Base-by-base conservation (phyloP, 2,329 filamentous ascomycete genomes). In the Penicillium freii region DNA sequence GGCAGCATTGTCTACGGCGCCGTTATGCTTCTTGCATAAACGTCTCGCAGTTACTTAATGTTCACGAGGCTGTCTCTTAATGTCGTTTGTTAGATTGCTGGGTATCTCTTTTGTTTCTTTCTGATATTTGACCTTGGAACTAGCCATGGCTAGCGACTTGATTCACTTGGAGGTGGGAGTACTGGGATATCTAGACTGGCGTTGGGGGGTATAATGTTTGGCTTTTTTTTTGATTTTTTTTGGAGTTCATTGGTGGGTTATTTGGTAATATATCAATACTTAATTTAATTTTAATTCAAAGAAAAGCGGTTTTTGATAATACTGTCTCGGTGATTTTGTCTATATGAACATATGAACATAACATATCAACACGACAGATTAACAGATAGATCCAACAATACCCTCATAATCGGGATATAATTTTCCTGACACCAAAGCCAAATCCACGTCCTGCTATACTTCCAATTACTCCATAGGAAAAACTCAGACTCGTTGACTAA, bases 21-120 rank as follows among this genome's bases (percentile, higher is more conserved):
- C 48, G 40, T 61, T 42, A 57, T 71, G 61, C 56, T 69, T 49
- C 54, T 72, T 56, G 69, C 66, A 50, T 72, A 67, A 61, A 43
- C 19, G 52, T 39, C n/a, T 61, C 11, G 42, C 23, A 25, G 15
- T 34, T 25, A 19, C 34, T 55, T 52, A 48, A 59, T 55, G 34
- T 52, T 43, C 44, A 31, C 46, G 31, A 50, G 42, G 19, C 31
- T 64, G 43, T 56, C 36, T 44, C 47, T 47, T 62, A 40, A 47
- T 50, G 44, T 33, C 17, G 44, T 64, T 59, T 34, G 43, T 8
- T 50, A n/a, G 17, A 31, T 33, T 10, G 19, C 25, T 34, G 13
- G 47, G 21, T 45, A 6, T 31, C 34, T 54, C 39, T 15, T 33
- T 33, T 33, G 9, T n/a, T 43, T 25, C 39, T 38, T 51, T 44